Evolutionary conservation across 768 basidiomycete species (phyloP), one percentile per base, ranked within the genome.

Genomic region (Phanerodontia chrysosporium): DNA sequence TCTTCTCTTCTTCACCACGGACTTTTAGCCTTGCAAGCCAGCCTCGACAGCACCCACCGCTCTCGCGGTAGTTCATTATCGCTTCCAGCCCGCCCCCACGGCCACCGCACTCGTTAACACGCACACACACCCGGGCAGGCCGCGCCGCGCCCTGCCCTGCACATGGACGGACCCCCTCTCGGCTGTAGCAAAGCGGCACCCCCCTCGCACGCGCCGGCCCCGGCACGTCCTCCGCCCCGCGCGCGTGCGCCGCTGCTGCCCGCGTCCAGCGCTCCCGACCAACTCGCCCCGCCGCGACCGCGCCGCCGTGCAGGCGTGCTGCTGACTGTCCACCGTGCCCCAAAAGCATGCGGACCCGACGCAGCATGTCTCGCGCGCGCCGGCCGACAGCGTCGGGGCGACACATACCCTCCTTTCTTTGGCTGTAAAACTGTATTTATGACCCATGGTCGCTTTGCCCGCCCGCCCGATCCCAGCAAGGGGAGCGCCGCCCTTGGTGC

Each of bases 21-120:
- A 55, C 59, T 7, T 42, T 55, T 5, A 6, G 29, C 21, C 36
- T 45, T n/a, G n/a, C 18, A 8, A 44, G 18, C 54, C 24, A 55
- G n/a, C 42, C 44, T 13, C 42, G 6, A 5, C 45, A 39, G 22
- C 24, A 22, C 32, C 45, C 54, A 45, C 30, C 46, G 39, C 44
- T 39, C 53, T 42, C n/a, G 39, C 59, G n/a, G 45, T 48, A 32
- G 45, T 56, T 44, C 53, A 39, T 45, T 60, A 49, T 53, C 59
- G 45, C 54, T 36, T 29, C 42, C 39, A 28, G n/a, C 45, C n/a
- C 54, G 51, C 59, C 59, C 29, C 48, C 51, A 44, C 51, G 58
- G 58, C 58, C 58, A 22, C 32, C 35, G 48, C 57, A 42, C 35
- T 58, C 58, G 28, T 59, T 59, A 27, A n/a, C 14, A 27, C 35